These are phyloP conservation scores for Fomitiporia mediterranea DNA, from an alignment of 1,284 basidiomycete species.

Conservation along the genomic window DNA sequence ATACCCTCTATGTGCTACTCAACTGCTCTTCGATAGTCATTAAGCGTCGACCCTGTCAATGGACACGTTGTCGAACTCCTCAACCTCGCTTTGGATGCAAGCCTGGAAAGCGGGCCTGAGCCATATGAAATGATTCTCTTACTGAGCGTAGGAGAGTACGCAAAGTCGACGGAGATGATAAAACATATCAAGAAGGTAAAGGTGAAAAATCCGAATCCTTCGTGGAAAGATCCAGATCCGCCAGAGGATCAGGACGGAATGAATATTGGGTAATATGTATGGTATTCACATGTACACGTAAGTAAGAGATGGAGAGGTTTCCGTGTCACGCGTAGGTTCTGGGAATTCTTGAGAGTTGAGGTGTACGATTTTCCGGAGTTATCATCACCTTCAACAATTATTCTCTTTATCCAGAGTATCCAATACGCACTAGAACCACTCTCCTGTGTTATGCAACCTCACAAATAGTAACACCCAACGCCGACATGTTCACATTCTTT, in stretches of 20 bases:
- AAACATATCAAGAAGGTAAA: not conserved
- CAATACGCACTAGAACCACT: no score
- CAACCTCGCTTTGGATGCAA: conserved; percentile 71
- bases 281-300: no score
- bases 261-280: no score
- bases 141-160: not conserved
- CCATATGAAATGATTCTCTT: not conserved
- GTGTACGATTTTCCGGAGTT: no score
- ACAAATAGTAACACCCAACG: no score
- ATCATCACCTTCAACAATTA: no score
- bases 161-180: not conserved
- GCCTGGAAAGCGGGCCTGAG: not conserved
- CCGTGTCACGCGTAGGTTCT: no score
- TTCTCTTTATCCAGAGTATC: no score
- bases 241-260: not conserved
- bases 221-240: conserved; percentile 1
- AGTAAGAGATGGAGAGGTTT: no score
- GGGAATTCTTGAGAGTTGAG: no score
- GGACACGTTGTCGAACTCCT: conserved; percentile 81
- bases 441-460: no score
- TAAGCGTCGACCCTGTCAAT: conserved; percentile 84
- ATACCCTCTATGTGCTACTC: not conserved
- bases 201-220: not conserved
- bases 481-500: no score
- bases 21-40: conserved; percentile 45